Base-by-base conservation (phyloP, 805 yeast genomes). In the Sporopachydermia quercuum region DNA sequence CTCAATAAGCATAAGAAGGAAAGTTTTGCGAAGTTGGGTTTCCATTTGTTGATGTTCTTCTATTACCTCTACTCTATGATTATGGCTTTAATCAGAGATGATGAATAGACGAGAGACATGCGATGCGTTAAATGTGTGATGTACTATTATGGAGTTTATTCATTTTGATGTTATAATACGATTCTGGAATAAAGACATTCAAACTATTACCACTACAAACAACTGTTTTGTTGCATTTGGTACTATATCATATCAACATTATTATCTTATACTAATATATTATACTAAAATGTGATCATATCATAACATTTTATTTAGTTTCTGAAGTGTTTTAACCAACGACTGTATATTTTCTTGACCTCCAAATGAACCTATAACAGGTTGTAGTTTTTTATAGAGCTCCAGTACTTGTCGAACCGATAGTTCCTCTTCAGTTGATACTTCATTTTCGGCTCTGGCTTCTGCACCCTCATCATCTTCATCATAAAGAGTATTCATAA, bases 21-120 rank as follows among this genome's bases (percentile, higher is more conserved):
- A 63, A 72, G 85, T 44, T 86, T 87, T 57, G 62, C 83, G 58
- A 89, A 89, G 61, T 72, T 91, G 51, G 96, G 91, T 6, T 86
- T 84, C 74, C 89, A 85, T 58, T 70, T 89, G 52, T 61, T 84
- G 54, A 67, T 89, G 80, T 91, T 91, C 74, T 89, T 91, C 79
- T 86, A 73, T 70, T 89, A 86, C 70, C 73, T 89, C 55, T 89
- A 87, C 71, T 76, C 93, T 66, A 86, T 87, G 95, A 86, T 87
- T 62, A 77, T 87, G 71, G 86, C 94, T 36, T 71, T 87, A 56
- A 84, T 89, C 54, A 75, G 78, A 36, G 86, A 79, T 49, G 82
- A 70, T 39, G 45, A 49, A 19, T 15, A 16, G 11, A n/a, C 37
- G 34, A 23, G 15, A 14, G n/a, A 16, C 4, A 4, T 14, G 4